Percentiles rank a stretch among this genome's conserved stretches.
Evolutionary conservation across 2,329 filamentous ascomycete genomes (phyloP).

Genomic region (Talaromyces sp.): DNA sequence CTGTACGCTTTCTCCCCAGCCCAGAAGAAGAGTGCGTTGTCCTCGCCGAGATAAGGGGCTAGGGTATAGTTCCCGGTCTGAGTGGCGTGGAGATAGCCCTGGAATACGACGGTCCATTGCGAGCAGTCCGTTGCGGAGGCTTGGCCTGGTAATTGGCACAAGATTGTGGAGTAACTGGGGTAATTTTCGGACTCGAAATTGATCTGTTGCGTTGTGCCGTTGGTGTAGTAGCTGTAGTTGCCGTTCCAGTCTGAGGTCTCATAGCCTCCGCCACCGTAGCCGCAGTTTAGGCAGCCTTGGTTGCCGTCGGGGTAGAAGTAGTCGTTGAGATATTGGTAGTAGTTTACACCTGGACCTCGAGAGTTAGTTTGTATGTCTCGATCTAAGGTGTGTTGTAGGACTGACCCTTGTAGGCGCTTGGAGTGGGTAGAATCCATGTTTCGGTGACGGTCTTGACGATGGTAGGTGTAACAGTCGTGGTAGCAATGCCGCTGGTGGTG

Average conservation of each 20-base stretch:
- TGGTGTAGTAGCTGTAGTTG: conserved; percentile 18
- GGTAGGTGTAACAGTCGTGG: conserved; percentile 4
- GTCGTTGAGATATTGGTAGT: conserved; percentile 17
- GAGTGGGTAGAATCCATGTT: conserved; percentile 7
- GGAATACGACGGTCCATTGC: conserved; percentile 17
- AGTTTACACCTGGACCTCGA: conserved; percentile 1
- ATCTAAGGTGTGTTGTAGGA: no score
- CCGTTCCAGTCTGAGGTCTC: conserved; percentile 16
- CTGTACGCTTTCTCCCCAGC: conserved; percentile 8
- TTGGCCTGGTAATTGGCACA: conserved; percentile 12
- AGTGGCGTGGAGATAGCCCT: conserved; percentile 15
- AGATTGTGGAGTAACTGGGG: conserved; percentile 4
- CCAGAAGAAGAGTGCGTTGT: conserved; percentile 15
- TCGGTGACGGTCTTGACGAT: conserved; percentile 6
- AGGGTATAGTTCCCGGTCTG: conserved; percentile 13
- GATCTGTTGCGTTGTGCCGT: conserved; percentile 17
- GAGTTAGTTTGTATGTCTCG: background rate
- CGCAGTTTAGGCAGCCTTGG: conserved; percentile 7
- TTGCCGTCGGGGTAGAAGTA: conserved; percentile 15
- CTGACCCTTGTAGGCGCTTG: conserved; percentile 10
- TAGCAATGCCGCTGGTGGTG: conserved; percentile 6
- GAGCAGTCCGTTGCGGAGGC: conserved; percentile 8
- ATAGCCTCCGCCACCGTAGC: conserved; percentile 13
- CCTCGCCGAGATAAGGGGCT: background rate
- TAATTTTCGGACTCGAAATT: conserved; percentile 18